Conservation (phyloP, 148 eudicot species). For the Oxyria digyna region DNA sequence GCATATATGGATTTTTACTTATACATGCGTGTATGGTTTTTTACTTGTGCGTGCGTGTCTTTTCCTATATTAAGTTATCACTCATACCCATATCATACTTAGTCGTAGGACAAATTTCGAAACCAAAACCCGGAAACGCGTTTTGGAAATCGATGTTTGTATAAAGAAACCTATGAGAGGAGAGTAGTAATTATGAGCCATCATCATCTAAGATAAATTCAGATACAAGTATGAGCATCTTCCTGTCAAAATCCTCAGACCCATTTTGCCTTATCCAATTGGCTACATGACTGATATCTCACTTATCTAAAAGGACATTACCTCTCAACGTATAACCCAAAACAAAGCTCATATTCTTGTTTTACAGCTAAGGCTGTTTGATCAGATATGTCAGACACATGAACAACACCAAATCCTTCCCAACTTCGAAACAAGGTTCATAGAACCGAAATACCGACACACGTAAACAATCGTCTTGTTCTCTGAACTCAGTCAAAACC, state of each 20-base stretch:
- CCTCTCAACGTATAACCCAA: conserved; percentile 23
- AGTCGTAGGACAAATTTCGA: too few relatives aligned
- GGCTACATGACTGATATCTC: neutral
- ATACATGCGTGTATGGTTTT: too few relatives aligned
- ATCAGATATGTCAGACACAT: conserved; percentile 27
- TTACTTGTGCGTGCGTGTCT: too few relatives aligned
- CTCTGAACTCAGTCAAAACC: conserved; percentile 35
- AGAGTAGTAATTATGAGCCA: neutral
- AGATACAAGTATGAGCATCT: conserved; percentile 30
- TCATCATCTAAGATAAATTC: conserved; percentile 19
- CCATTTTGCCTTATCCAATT: conserved; percentile 30
- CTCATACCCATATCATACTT: too few relatives aligned
- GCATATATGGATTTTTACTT: too few relatives aligned
- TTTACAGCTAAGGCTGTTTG: conserved; percentile 69
- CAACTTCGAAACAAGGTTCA: conserved; percentile 49
- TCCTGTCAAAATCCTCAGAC: conserved; percentile 24
- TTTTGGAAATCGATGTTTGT: too few relatives aligned
- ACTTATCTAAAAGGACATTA: conserved; percentile 22
- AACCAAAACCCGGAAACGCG: too few relatives aligned
- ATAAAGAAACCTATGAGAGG: neutral
- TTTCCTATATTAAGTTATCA: too few relatives aligned
- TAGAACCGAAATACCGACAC: conserved; percentile 31
- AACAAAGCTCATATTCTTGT: conserved; percentile 28
- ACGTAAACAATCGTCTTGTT: conserved; percentile 31
- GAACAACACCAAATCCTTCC: conserved; percentile 23